Conservation (phyloP, 192 early-diverging fungal species). For the Podila clonocystis region DNA sequence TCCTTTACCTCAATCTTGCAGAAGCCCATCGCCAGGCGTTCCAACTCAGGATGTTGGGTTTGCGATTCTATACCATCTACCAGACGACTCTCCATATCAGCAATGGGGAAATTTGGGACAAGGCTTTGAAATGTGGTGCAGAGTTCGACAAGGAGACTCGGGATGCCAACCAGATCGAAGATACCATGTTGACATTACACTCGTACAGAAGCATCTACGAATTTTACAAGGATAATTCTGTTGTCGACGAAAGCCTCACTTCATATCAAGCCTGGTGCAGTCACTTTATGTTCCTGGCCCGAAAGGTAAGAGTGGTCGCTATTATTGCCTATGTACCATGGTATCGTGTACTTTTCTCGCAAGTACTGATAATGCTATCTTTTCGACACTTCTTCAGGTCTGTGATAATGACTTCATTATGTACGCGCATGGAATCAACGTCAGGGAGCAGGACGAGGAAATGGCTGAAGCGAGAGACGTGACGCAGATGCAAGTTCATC, state of each 20-base stretch:
- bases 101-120: conserved; percentile 53
- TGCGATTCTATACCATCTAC: conserved; percentile 17
- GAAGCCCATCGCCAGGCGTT: conserved; percentile 28
- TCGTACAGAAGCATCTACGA: conserved; percentile 32
- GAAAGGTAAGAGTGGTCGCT: conserved; percentile 47
- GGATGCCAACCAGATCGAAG: conserved; percentile 19
- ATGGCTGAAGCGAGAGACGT: not conserved
- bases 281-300: conserved; percentile 50
- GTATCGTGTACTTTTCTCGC: not conserved
- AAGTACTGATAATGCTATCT: not conserved
- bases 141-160: conserved; percentile 51
- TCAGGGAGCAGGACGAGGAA: not conserved
- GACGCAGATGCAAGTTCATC: not conserved
- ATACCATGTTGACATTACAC: conserved; percentile 4
- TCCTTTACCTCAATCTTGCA: not conserved
- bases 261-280: conserved; percentile 49
- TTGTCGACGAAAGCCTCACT: conserved; percentile 18
- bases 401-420: not conserved
- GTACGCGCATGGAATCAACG: conserved; percentile 6
- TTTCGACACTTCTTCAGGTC: not conserved
- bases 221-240: conserved; percentile 5
- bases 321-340: not conserved
- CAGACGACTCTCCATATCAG: not conserved
- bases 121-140: conserved; percentile 44
- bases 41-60: conserved; percentile 25